A percentile compares a stretch with the other conserved stretches of the same genome.
These are phyloP conservation scores for Immersiella caudata DNA, from an alignment of 495 filamentous ascomycete species.

Conservation along the genomic window DNA sequence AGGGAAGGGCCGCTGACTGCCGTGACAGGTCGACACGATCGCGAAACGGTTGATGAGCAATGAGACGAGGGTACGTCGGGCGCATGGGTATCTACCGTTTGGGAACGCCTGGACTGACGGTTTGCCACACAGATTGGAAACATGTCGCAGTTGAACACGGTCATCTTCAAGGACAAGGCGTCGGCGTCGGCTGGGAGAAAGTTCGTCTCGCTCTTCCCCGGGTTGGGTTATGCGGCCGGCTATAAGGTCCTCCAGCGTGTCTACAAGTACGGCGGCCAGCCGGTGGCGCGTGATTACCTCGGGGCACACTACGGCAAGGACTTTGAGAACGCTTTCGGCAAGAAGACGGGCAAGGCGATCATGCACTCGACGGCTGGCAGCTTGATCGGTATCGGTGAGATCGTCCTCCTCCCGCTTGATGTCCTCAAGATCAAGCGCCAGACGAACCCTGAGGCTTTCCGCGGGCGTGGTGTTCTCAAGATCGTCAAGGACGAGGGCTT, in stretches of 20 bases:
- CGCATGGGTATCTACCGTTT: background rate
- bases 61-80: constrained; percentile 64
- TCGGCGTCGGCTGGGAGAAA: constrained; percentile 67
- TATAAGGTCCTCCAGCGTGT: constrained; percentile 96
- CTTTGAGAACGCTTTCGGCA: constrained; percentile 90
- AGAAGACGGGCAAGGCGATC: constrained; percentile 96
- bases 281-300: constrained; percentile 90
- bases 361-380: constrained; percentile 96
- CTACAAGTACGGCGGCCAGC: constrained; percentile 99
- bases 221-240: constrained; percentile 93
- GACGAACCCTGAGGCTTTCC: constrained; percentile 98
- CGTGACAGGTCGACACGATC: constrained; percentile 89
- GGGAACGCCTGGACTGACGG: constrained; percentile 25
- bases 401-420: constrained; percentile 90
- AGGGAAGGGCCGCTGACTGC: background rate
- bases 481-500: constrained; percentile 95
- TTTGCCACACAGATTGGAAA: constrained; percentile 58
- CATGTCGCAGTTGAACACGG: constrained; percentile 68
- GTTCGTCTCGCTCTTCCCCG: constrained; percentile 95
- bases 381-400: constrained; percentile 95
- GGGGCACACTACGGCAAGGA: constrained; percentile 73
- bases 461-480: constrained; percentile 84
- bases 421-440: constrained; percentile 99
- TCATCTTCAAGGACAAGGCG: constrained; percentile 93
- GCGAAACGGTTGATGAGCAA: constrained; percentile 99